Percentiles rank a stretch among this genome's conserved stretches.
These are phyloP conservation scores for Brassica cretica DNA, from an alignment of 345 rosid species.

Conservation along the genomic window DNA sequence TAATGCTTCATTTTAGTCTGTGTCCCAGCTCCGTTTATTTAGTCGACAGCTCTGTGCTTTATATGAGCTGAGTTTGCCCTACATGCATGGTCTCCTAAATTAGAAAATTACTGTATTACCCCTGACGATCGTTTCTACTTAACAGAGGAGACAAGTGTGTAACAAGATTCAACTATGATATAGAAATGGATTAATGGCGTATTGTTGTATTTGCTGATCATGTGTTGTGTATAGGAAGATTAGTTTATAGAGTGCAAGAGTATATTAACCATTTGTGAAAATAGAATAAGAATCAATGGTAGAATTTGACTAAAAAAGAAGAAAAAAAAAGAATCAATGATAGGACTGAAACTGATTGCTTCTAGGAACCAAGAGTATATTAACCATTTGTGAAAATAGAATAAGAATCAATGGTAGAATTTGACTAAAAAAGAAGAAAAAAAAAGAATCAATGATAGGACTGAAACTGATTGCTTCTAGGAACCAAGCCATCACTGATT, in stretches of 20 bases:
- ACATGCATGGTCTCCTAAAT: neutral
- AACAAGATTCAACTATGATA: neutral
- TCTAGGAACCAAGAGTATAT: neutral
- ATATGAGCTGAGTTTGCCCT: constrained; percentile 3
- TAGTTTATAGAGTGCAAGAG: neutral
- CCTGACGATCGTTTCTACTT: neutral
- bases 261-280: neutral
- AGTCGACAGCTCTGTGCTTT: constrained; percentile 34
- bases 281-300: neutral
- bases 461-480: neutral
- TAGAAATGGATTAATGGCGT: neutral
- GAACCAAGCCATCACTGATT: neutral
- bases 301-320: too few species aligned
- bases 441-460: neutral
- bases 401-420: neutral
- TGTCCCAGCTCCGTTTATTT: neutral
- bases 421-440: too few species aligned
- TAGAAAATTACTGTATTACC: neutral
- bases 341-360: neutral
- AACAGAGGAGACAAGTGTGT: neutral
- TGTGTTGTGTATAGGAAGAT: neutral
- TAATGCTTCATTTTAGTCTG: too few species aligned
- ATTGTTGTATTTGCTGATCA: neutral
- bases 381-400: neutral
- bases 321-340: neutral